Evolutionary conservation across 1,284 basidiomycete genomes (phyloP).

Genomic region (Heterobasidion parviporum): DNA sequence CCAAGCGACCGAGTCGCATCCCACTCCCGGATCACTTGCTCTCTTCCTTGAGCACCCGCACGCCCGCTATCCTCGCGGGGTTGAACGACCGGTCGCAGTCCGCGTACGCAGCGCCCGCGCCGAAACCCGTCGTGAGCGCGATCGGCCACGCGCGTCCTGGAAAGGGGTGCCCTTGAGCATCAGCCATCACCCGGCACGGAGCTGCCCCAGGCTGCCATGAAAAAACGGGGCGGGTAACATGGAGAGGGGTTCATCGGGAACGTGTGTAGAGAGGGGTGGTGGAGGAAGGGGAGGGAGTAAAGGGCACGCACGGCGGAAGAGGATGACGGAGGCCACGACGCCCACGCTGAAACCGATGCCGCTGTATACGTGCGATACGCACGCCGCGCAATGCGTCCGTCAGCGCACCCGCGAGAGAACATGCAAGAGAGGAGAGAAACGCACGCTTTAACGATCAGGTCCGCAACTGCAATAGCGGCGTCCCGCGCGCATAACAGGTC

Average conservation of each 20-base stretch:
- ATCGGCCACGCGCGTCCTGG: constrained; percentile 96
- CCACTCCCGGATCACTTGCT: not conserved
- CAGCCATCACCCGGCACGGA: no score
- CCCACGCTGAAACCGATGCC: constrained; percentile 94
- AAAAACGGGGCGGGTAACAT: not conserved
- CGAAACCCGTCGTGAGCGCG: constrained; percentile 88
- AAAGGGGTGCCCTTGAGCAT: not conserved
- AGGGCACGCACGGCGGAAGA: constrained; percentile 83
- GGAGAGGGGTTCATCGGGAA: not conserved
- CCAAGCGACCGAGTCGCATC: not conserved
- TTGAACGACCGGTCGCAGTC: constrained; percentile 97
- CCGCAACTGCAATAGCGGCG: constrained; percentile 45
- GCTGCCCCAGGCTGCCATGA: no score
- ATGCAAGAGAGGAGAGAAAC: constrained; percentile 17
- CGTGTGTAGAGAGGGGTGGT: not conserved
- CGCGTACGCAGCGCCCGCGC: constrained; percentile 82
- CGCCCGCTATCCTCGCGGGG: constrained; percentile 87
- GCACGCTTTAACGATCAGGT: constrained; percentile 73
- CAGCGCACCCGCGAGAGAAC: constrained; percentile 13
- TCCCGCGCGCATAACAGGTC: constrained; percentile 10
- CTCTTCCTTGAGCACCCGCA: constrained; percentile 49
- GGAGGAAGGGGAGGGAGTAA: not conserved
- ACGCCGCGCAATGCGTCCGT: constrained; percentile 7
- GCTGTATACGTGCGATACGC: constrained; percentile 37
- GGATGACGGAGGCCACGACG: constrained; percentile 88